Percentiles rank a stretch among this genome's conserved stretches.
phyloP scores from a whole-genome alignment of 495 filamentous ascomycete species.

The Amphirosellinia nigrospora region DNA sequence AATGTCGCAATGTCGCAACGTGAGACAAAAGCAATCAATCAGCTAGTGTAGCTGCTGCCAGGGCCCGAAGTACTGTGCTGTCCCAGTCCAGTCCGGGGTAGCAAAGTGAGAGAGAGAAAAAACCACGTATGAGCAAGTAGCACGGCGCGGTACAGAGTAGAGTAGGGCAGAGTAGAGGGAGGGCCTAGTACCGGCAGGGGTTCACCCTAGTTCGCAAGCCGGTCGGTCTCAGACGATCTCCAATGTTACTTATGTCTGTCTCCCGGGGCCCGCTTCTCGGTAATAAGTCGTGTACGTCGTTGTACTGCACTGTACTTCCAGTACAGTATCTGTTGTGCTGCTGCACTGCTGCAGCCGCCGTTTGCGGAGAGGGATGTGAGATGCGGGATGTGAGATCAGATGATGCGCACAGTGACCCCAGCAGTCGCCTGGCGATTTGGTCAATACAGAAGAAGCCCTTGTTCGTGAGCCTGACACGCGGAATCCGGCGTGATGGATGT shows the following conservation, averaged over 20 bases:
- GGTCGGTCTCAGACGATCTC: slow-evolving; percentile 6
- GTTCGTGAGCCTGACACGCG: slow-evolving; percentile 8
- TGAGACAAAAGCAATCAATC: background rate
- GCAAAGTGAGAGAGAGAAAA: no score
- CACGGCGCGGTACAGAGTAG: no score
- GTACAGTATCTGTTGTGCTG: no score
- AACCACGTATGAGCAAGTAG: no score
- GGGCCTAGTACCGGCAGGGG: background rate
- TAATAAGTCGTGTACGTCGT: background rate
- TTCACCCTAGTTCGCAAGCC: slow-evolving; percentile 9
- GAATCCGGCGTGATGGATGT: slow-evolving; percentile 1
- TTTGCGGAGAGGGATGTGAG: slow-evolving; percentile 12
- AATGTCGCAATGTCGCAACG: background rate
- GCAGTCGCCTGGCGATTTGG: background rate
- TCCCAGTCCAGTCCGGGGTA: no score
- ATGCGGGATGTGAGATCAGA: slow-evolving; percentile 11
- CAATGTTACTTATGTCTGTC: no score
- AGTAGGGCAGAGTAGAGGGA: no score
- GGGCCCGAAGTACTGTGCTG: background rate
- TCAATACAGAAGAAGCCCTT: background rate
- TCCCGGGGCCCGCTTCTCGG: slow-evolving; percentile 16
- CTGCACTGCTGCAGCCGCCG: slow-evolving; percentile 24
- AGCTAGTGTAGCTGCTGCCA: background rate
- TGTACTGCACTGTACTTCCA: no score
- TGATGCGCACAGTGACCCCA: slow-evolving; percentile 16